phyloP scores from a whole-genome alignment of 345 rosid species.

The Trapa incisa region DNA sequence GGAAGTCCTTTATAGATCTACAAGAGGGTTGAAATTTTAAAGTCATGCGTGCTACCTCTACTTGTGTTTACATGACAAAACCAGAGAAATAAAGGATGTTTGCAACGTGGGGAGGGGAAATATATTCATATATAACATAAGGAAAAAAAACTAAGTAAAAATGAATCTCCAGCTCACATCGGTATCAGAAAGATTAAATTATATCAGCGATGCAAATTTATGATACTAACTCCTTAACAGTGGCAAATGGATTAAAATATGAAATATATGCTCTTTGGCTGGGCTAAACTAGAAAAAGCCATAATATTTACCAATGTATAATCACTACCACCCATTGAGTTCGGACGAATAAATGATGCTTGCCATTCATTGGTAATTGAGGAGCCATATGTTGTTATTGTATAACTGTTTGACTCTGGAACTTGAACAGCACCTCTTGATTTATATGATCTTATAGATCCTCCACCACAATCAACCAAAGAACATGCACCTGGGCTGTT shows the following conservation, averaged over 20 bases:
- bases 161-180: not conserved
- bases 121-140: not conserved
- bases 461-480: not conserved
- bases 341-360: slow-evolving; percentile 18
- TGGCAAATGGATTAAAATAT: not conserved
- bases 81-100: not conserved
- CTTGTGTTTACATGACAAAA: not conserved
- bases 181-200: too few relatives aligned
- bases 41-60: not conserved
- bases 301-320: slow-evolving; percentile 15
- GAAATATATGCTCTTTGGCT: not conserved
- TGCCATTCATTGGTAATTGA: slow-evolving; percentile 23
- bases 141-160: not conserved
- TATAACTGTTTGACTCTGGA: not conserved
- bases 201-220: not conserved
- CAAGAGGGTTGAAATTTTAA: not conserved
- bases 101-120: not conserved
- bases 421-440: not conserved
- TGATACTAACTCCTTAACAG: not conserved
- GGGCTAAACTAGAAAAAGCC: not conserved
- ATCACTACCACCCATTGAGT: slow-evolving; percentile 20
- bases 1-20: slow-evolving; percentile 18
- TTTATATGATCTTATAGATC: not conserved
- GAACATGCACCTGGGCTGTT: slow-evolving; percentile 3
- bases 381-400: not conserved